Evolutionary conservation across 805 yeast genomes (phyloP), one percentile per base, ranked within the genome.

Genomic region (Monosporozyma aquatica): DNA sequence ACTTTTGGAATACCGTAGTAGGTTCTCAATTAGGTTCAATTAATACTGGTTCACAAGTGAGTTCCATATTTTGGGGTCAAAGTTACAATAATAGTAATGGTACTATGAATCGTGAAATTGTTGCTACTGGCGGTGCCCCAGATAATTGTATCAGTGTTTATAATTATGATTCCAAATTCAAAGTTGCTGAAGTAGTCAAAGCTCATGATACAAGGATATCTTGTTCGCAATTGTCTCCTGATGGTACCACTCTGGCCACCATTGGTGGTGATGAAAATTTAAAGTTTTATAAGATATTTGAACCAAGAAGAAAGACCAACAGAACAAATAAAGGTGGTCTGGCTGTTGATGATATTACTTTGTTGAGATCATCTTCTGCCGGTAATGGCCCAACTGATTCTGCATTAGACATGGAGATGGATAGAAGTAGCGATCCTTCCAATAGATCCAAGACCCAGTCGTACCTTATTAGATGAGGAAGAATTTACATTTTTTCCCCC

Each of bases 231-330:
- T 59, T 92, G 41, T 83, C 95, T 20, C 97, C 97, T 3, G 97
- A 92, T 64, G 85, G 83, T 13, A 76, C 85, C 41, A 85, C 94
- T 0, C 66, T 92, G 43, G 97, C 95, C 1, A 92, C 98, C 0
- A 87, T 89, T 37, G 94, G 97, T 2, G 94, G 95, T 10, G 97
- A 92, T 63, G 98, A 92, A 61, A 90, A 87, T 64, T 72, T 92
- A 57, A 90, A 92, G 65, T 92, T 92, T 65, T 92, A 95, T 89
- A 82, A 85, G 50, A 71, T 92, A 18, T 90, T 87, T 62, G 96
- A 90, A 54, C 62, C 48, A 59, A 64, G 51, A 62, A 68, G 50
- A 56, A 62, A 55, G 58, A 55, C 47, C 54, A 60, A 44, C 58
- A 69, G 48, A 61, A 61, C 55, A 58, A 56, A 48, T 54, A 63